These are phyloP conservation scores for Saccharomyces hybrid DNA, from an alignment of 1,139 yeast genomes.

Conservation along the genomic window DNA sequence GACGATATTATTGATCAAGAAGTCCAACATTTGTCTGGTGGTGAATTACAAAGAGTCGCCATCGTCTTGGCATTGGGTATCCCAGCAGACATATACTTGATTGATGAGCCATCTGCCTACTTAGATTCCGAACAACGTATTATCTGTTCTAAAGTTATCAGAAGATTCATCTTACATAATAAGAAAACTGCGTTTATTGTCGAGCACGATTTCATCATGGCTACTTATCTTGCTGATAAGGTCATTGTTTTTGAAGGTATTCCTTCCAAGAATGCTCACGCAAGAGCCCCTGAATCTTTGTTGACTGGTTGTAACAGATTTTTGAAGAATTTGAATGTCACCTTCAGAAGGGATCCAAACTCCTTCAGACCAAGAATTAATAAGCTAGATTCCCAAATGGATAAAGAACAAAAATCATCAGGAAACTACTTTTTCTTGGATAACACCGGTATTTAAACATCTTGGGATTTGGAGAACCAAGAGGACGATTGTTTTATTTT, in stretches of 20 bases:
- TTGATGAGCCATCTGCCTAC: conserved; percentile 98
- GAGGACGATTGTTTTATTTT: not conserved
- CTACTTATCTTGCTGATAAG: conserved; percentile 95
- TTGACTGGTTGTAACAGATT: conserved; percentile 95
- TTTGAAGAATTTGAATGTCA: conserved; percentile 93
- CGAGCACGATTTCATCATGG: conserved; percentile 99
- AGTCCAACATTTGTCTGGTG: conserved; percentile 96
- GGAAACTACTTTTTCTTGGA: conserved; percentile 97
- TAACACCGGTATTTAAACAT: conserved; percentile 36
- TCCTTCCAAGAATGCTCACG: conserved; percentile 77
- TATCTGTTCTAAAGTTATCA: conserved; percentile 94
- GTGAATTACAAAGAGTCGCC: conserved; percentile 99
- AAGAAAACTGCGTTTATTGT: conserved; percentile 97
- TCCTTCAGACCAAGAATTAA: conserved; percentile 97
- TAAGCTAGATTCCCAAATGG: conserved; percentile 96
- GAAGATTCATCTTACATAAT: conserved; percentile 91
- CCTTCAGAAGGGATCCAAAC: conserved; percentile 98
- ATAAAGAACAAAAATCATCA: conserved; percentile 82
- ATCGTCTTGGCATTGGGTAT: conserved; percentile 89
- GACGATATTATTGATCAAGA: conserved; percentile 95
- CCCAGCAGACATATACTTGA: conserved; percentile 90
- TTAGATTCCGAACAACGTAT: conserved; percentile 99
- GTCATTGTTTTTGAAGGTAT: conserved; percentile 96
- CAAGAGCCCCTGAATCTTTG: conserved; percentile 83
- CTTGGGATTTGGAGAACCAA: not conserved